These are phyloP conservation scores for Ophioceras dolichostomum DNA, from an alignment of 2,329 filamentous ascomycete genomes.

Conservation along the genomic window DNA sequence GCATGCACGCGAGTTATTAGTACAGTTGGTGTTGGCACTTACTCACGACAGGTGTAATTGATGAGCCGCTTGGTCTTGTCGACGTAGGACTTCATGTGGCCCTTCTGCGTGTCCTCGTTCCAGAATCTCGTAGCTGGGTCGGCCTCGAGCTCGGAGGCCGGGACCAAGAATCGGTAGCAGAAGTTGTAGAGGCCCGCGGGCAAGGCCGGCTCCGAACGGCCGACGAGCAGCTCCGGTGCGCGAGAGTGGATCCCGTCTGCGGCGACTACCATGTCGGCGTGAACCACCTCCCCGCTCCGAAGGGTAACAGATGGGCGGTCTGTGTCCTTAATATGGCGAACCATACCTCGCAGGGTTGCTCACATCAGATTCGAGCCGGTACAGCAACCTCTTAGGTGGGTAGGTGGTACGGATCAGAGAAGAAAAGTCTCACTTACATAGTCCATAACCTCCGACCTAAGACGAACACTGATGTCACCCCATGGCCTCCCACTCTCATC, in stretches of 20 bases:
- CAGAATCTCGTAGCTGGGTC: constrained; percentile 18
- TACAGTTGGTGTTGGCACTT: no score
- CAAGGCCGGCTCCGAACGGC: constrained; percentile 12
- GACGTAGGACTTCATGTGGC: constrained; percentile 13
- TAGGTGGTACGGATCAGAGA: neutral
- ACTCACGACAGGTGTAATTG: constrained; percentile 20
- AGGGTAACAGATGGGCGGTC: constrained; percentile 15
- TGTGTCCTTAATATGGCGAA: constrained; percentile 15
- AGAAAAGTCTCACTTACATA: constrained; percentile 16
- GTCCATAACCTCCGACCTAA: constrained; percentile 11
- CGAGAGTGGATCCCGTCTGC: constrained; percentile 30
- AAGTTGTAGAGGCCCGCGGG: constrained; percentile 13
- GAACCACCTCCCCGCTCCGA: constrained; percentile 13
- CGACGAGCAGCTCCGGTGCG: constrained; percentile 15
- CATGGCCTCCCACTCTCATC: constrained; percentile 12
- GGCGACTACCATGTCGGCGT: constrained; percentile 27
- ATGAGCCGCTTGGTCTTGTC: constrained; percentile 16
- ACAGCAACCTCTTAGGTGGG: no score
- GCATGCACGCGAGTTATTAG: no score
- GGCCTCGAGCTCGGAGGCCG: constrained; percentile 13
- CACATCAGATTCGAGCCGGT: no score
- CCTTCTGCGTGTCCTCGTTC: constrained; percentile 15
- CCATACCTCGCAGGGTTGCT: no score
- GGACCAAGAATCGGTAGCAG: constrained; percentile 23
- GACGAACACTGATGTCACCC: constrained; percentile 13